Base-by-base conservation (phyloP, 495 filamentous ascomycete genomes). In the Annulohypoxylon nitens region DNA sequence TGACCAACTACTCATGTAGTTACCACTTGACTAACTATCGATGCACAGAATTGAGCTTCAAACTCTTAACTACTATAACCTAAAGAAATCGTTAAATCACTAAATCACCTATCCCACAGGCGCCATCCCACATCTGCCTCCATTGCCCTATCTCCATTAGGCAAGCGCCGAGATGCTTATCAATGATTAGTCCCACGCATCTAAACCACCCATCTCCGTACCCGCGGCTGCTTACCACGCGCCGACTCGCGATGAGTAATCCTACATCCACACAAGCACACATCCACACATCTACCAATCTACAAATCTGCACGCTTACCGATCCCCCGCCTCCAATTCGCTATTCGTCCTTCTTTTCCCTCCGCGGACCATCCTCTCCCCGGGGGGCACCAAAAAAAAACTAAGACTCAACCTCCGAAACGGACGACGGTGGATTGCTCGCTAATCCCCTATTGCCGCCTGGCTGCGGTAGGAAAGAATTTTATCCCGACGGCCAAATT, bases 401-500 rank as follows among this genome's bases (percentile, higher is more conserved):
- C 30, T 30, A 6, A 3, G 30, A 6, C 5, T 43, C 39, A 4
- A 9, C n/a, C n/a, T 47, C 43, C 43, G 43, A 47, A 6, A 6
- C 43, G 43, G 43, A 43, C 11, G 39, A n/a, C 39, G 14, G 5
- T 30, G 30, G 3, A 3, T 30, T 30, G 30, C 30, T 30, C 30
- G 30, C 30, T 30, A 30, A 30, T 30, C 30, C 30, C 30, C 36
- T 39, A 43, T 2, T n/a, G 2, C 39, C 14, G 11, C 1, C 39
- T 43, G 0, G 41, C 2, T 1, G 4, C 37, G 3, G 3, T 14
- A 14, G 11, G 37, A 11, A 11, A 12, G 11, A 3, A 11, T 41
- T 45, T 16, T 47, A 47, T 47, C 43, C 16, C 16, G 43, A 20
- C 43, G 43, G 43, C 43, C 43, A 47, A 47, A 47, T 47, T 47